Percentiles rank a stretch among this genome's conserved stretches.
Evolutionary conservation across 2,329 filamentous ascomycete genomes (phyloP).

Genomic region (Aphanoascus verrucosus): DNA sequence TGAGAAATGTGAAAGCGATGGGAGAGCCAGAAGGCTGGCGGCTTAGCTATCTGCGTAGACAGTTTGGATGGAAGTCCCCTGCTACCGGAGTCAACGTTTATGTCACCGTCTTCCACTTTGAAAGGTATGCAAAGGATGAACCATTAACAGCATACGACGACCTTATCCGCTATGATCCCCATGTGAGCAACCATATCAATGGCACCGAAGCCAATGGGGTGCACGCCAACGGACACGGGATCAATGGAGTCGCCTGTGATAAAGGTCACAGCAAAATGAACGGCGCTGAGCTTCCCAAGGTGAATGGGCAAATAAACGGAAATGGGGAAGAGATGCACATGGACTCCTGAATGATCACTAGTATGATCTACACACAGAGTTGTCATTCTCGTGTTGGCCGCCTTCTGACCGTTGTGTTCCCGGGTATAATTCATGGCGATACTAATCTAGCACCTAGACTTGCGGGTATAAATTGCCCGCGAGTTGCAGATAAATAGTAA

Average conservation of each 20-base stretch:
- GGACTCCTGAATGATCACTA: neutral
- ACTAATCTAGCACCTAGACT: no score
- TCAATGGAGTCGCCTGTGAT: neutral
- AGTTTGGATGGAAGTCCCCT: constrained; percentile 11
- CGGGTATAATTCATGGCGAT: no score
- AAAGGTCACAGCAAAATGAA: neutral
- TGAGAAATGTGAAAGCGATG: constrained; percentile 4
- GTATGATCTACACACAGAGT: no score
- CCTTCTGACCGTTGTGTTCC: no score
- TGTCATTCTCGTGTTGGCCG: no score
- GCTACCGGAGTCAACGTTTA: constrained; percentile 6
- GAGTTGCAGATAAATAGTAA: no score
- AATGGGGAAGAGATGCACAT: neutral
- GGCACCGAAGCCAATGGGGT: neutral
- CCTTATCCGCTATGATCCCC: constrained; percentile 1
- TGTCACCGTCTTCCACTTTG: constrained; percentile 9
- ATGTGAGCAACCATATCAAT: neutral
- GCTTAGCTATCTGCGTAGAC: constrained; percentile 5
- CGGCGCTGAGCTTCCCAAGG: neutral
- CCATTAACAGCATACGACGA: neutral
- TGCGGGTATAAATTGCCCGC: no score
- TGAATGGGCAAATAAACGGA: neutral
- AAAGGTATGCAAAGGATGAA: constrained; percentile 4
- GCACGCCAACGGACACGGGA: neutral
- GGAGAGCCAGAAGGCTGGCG: constrained; percentile 9